A percentile compares a stretch with the other conserved stretches of the same genome.
These are phyloP conservation scores for Elsinoe perseae DNA, from an alignment of 2,329 filamentous ascomycete genomes.

Conservation along the genomic window DNA sequence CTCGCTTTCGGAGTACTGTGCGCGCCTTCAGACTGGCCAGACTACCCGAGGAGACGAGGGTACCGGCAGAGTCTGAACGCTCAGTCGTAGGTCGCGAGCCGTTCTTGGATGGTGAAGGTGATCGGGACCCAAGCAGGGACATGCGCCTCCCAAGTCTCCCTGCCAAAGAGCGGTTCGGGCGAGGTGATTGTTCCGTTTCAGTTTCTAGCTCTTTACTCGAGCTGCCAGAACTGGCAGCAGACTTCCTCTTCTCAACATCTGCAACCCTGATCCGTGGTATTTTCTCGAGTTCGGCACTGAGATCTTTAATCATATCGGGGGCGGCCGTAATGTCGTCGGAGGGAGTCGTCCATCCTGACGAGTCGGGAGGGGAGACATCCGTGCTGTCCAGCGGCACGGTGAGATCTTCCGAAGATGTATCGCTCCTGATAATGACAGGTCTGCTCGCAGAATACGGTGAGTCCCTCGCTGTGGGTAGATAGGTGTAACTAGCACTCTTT, in stretches of 20 bases:
- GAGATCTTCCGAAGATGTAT: conserved; percentile 43
- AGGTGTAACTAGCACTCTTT: conserved; percentile 52
- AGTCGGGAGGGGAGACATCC: conserved; percentile 33
- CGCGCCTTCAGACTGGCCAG: conserved; percentile 5
- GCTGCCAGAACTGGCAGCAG: conserved; percentile 16
- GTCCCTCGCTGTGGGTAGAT: conserved; percentile 39
- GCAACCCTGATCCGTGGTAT: conserved; percentile 24
- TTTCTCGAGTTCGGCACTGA: conserved; percentile 28
- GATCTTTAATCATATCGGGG: conserved; percentile 25
- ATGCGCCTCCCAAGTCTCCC: conserved; percentile 17
- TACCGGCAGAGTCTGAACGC: conserved; percentile 3
- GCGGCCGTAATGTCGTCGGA: conserved; percentile 29
- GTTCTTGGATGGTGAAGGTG: conserved; percentile 16
- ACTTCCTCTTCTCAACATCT: conserved; percentile 19
- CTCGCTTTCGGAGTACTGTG: not conserved
- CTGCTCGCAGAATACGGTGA: conserved; percentile 22
- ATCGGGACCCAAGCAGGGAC: conserved; percentile 17
- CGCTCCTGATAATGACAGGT: conserved; percentile 39
- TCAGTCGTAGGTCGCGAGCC: not conserved
- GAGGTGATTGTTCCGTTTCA: conserved; percentile 15
- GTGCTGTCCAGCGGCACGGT: conserved; percentile 26
- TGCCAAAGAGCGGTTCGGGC: conserved; percentile 15
- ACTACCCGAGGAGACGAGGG: not conserved
- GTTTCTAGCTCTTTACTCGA: conserved; percentile 16
- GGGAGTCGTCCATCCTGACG: conserved; percentile 40